Conservation (phyloP, 2,329 filamentous ascomycete species). For the Clonostachys chloroleuca region DNA sequence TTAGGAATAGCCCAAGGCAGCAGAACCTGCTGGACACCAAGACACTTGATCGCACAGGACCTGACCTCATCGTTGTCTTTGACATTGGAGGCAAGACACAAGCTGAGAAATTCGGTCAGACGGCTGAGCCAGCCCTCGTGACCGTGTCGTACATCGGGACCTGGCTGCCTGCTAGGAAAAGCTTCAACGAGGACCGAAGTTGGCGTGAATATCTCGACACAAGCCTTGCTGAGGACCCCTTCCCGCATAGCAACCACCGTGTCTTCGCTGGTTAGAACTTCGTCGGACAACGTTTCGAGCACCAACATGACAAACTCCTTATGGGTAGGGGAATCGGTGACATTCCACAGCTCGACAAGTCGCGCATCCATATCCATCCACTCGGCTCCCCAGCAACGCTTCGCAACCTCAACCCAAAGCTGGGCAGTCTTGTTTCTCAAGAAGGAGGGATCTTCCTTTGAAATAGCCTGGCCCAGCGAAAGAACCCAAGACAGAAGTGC, state of each 20-base stretch:
- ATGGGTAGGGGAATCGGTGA: conserved; percentile 54
- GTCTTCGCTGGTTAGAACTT: conserved; percentile 90
- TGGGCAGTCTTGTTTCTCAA: conserved; percentile 91
- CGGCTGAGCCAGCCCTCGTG: conserved; percentile 84
- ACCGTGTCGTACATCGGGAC: conserved; percentile 67
- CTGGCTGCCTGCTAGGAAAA: conserved; percentile 68
- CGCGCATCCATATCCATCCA: conserved; percentile 94
- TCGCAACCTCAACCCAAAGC: conserved; percentile 92
- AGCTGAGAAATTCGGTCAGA: conserved; percentile 67
- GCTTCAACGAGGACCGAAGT: conserved; percentile 68
- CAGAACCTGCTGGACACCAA: conserved; percentile 73
- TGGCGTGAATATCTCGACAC: conserved; percentile 92
- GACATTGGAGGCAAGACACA: conserved; percentile 64
- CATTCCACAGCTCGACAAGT: conserved; percentile 79
- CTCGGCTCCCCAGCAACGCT: conserved; percentile 85
- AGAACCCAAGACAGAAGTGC: conserved; percentile 74
- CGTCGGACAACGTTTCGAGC: conserved; percentile 88
- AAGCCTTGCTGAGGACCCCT: conserved; percentile 78
- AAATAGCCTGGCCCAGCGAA: conserved; percentile 68
- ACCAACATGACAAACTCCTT: conserved; percentile 87
- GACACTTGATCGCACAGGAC: conserved; percentile 68
- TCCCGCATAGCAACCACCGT: conserved; percentile 78
- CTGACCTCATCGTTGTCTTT: conserved; percentile 64
- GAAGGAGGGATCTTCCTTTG: conserved; percentile 71
- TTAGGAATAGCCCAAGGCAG: conserved; percentile 87